Conservation (phyloP, 1,284 basidiomycete species). For the Schizophyllum amplum region DNA sequence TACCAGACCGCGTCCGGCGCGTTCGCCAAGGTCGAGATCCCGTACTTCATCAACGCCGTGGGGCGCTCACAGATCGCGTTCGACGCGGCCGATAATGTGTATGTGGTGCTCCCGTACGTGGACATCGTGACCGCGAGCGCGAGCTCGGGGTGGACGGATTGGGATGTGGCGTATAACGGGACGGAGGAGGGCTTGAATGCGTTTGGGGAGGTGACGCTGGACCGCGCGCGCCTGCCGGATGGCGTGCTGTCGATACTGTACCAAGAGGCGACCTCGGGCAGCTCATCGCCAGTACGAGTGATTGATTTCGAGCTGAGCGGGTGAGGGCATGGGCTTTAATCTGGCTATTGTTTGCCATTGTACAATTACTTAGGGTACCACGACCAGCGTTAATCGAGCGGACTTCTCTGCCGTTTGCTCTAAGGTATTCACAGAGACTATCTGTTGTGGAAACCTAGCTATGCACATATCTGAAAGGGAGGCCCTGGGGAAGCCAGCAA, state of each 20-base stretch:
- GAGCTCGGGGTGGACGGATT: constrained; percentile 32
- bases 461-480: no score
- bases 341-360: no score
- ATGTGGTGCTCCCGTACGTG: constrained; percentile 32
- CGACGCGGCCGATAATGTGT: constrained; percentile 29
- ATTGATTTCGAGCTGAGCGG: constrained; percentile 30
- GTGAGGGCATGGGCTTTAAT: no score
- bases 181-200: constrained; percentile 27
- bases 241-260: constrained; percentile 32
- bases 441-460: no score
- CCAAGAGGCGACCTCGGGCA: constrained; percentile 29
- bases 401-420: no score
- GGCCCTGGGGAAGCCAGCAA: no score
- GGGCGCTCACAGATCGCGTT: constrained; percentile 36
- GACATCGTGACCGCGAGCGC: constrained; percentile 33
- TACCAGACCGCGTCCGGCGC: constrained; percentile 27
- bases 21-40: constrained; percentile 35
- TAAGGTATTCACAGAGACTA: no score
- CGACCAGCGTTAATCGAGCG: no score
- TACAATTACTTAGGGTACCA: no score
- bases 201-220: constrained; percentile 36
- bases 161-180: constrained; percentile 34
- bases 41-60: constrained; percentile 30
- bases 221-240: constrained; percentile 27
- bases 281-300: constrained; percentile 26